A percentile compares a stretch with the other conserved stretches of the same genome.
These are phyloP conservation scores for Excoecaria agallocha DNA, from an alignment of 345 rosid species.

Conservation along the genomic window DNA sequence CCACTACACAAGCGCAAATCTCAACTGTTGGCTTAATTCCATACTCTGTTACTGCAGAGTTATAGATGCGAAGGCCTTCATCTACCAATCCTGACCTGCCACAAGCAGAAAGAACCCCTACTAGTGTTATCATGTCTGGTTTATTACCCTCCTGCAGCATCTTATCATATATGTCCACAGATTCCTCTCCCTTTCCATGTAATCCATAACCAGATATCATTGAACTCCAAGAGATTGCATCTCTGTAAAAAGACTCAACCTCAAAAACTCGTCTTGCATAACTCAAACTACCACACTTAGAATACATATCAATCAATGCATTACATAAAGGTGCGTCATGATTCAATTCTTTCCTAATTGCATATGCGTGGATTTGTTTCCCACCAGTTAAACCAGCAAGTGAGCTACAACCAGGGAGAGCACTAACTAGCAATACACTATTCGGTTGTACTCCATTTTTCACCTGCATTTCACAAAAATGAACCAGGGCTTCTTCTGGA, in stretches of 20 bases:
- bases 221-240: conserved; percentile 66
- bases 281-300: conserved; percentile 57
- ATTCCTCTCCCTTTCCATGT: conserved; percentile 68
- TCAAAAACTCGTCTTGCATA: conserved; percentile 55
- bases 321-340: conserved; percentile 43
- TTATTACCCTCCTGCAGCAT: conserved; percentile 49
- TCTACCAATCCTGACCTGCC: conserved; percentile 48
- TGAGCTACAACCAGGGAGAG: conserved; percentile 56
- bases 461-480: conserved; percentile 54
- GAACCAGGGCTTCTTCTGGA: conserved; percentile 45
- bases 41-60: conserved; percentile 30
- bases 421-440: conserved; percentile 53
- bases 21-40: conserved; percentile 52
- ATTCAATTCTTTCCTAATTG: conserved; percentile 40
- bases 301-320: conserved; percentile 63
- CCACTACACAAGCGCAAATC: conserved; percentile 66
- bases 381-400: conserved; percentile 44
- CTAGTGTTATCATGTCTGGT: conserved; percentile 52
- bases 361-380: conserved; percentile 63
- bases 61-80: conserved; percentile 50
- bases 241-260: conserved; percentile 32
- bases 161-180: conserved; percentile 41
- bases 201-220: conserved; percentile 67
- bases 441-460: conserved; percentile 46
- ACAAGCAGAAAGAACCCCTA: conserved; percentile 68